These are phyloP conservation scores for Vitis hybrid DNA, from an alignment of 177 flowering plant genomes.

Conservation along the genomic window DNA sequence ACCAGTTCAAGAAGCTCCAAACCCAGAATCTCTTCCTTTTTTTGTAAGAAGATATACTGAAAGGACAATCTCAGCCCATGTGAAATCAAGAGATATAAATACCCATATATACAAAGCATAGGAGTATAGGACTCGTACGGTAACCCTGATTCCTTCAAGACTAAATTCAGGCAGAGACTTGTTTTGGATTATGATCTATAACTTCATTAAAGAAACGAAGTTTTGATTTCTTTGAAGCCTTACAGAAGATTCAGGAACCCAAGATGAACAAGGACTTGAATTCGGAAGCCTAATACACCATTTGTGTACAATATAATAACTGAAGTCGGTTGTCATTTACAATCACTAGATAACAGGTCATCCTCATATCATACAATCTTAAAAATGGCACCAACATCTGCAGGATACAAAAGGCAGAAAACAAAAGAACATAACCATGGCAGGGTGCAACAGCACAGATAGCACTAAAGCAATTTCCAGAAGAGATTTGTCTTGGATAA, in stretches of 20 bases:
- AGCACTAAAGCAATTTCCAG: constrained; percentile 14
- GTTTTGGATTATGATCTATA: too few relatives aligned
- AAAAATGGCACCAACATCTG: constrained; percentile 14
- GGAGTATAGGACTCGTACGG: too few relatives aligned
- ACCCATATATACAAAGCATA: too few relatives aligned
- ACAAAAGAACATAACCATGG: background rate
- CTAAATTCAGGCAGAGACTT: too few relatives aligned
- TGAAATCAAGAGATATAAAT: too few relatives aligned
- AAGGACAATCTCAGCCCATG: too few relatives aligned
- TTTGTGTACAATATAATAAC: background rate
- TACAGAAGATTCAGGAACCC: background rate
- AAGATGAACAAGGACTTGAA: background rate
- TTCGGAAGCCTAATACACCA: background rate
- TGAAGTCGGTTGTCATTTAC: constrained; percentile 4
- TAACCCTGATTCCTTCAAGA: too few relatives aligned
- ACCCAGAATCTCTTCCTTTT: too few relatives aligned
- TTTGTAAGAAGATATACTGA: too few relatives aligned
- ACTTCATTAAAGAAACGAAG: too few relatives aligned
- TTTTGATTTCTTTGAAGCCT: background rate
- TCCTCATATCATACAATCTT: constrained; percentile 11
- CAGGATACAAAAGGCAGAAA: constrained; percentile 8
- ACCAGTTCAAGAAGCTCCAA: too few relatives aligned
- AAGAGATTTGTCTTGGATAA: constrained; percentile 3
- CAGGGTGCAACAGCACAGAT: background rate
- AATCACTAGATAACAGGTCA: background rate